phyloP scores from a whole-genome alignment of 805 yeast genomes.

The Starmerella bombicola region DNA sequence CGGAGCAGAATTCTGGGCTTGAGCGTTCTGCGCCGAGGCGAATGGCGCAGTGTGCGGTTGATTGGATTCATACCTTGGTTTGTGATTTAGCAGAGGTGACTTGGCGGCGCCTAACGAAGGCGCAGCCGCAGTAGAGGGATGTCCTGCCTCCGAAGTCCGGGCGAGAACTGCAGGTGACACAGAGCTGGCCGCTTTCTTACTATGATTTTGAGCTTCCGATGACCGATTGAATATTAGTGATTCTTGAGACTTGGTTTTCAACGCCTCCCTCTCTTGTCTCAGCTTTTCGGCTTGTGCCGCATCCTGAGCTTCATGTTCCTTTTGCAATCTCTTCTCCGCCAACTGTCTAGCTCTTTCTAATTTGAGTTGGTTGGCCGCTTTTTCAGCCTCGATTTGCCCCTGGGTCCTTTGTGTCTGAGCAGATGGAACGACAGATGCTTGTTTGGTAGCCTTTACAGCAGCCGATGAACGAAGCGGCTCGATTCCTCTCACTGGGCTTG shows the following conservation, averaged over 20 bases:
- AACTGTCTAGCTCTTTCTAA: not conserved
- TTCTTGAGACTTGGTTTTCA: conserved; percentile 3
- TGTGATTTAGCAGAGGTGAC: conserved; percentile 10
- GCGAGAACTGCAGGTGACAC: not conserved
- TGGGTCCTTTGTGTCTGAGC: not conserved
- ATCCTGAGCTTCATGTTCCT: not conserved
- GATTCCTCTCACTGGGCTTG: not conserved
- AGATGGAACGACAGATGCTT: not conserved
- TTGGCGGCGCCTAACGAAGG: conserved; percentile 8
- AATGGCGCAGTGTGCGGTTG: no score
- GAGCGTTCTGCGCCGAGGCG: no score
- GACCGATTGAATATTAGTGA: not conserved
- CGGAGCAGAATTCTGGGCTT: not conserved
- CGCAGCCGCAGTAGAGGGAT: conserved; percentile 8
- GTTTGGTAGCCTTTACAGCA: not conserved
- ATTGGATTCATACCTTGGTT: conserved; percentile 4
- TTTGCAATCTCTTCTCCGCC: not conserved
- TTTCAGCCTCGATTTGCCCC: not conserved
- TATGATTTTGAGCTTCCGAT: not conserved
- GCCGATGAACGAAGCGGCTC: not conserved
- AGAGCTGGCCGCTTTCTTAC: not conserved
- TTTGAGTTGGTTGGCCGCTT: not conserved
- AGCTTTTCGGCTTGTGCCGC: conserved; percentile 3
- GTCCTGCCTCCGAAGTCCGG: not conserved
- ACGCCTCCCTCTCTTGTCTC: conserved; percentile 2